Base-by-base conservation (phyloP, 2,329 filamentous ascomycete genomes). In the Botrytis cinerea region DNA sequence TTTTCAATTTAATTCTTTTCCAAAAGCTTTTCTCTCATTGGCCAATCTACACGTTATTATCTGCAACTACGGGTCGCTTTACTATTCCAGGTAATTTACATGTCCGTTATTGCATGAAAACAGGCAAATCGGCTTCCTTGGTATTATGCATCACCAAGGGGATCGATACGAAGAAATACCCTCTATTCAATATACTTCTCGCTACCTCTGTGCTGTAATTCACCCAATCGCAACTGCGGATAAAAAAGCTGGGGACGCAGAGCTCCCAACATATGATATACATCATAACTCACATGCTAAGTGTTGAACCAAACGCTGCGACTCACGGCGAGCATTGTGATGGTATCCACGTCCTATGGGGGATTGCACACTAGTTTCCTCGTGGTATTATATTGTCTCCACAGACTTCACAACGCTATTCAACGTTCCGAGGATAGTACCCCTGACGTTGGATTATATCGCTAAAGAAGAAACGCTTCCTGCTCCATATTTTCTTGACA, bases 331-430 rank as follows among this genome's bases (percentile, higher is more conserved):
- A 68, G 66, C 48, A 69, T 69, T 59, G 51, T 68, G 70, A 59
- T n/a, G 38, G 45, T 59, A 67, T 68, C 48, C 71, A 72, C 63
- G 62, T 68, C 48, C 28, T 40, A 64, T 68, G 61, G 70, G 71
- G 71, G 51, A 69, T 28, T 59, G 16, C 12, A 59, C 46, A 67
- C 40, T 60, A 72, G 61, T 60, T 48, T 32, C 70, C 62, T 72
- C 62, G 71, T 72, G 71, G 71, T 46, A 60, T 72, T 68, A 68
- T 72, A 72, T 68, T 72, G 59, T 48, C 57, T 72, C 62, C 62
- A 57, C 61, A 51, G 70, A 38, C 61, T 35, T 59, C 32, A 64
- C 59, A 46, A 57, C 70, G 60, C 45, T 46, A 54, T 71, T 45
- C 32, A 67, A 72, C 70, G 61, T 64, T 59, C 61, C 70, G 60